Percentiles rank a stretch among this genome's conserved stretches.
These are phyloP conservation scores for Cyberlindnera galapagoensis DNA, from an alignment of 805 yeast species.

Conservation along the genomic window DNA sequence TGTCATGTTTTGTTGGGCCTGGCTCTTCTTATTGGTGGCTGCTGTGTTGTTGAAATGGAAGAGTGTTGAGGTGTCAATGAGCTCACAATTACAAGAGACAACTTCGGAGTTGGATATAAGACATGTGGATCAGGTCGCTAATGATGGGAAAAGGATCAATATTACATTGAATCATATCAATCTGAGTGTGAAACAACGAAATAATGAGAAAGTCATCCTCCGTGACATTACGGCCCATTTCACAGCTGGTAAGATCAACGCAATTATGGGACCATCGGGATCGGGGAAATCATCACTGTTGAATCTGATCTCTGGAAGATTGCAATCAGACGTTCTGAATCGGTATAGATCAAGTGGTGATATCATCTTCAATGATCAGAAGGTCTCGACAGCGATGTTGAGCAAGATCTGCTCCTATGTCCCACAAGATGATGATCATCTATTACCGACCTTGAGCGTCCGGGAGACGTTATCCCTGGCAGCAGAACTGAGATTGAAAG, in stretches of 20 bases:
- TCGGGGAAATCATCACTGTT: constrained; percentile 69
- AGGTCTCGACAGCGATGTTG: constrained; percentile 32
- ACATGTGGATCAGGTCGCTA: background rate
- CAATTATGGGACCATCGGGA: constrained; percentile 80
- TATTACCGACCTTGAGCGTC: constrained; percentile 68
- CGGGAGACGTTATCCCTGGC: constrained; percentile 70
- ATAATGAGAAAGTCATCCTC: constrained; percentile 15
- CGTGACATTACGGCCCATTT: constrained; percentile 18
- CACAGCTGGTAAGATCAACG: constrained; percentile 45
- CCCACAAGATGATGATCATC: constrained; percentile 73
- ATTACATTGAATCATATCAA: constrained; percentile 10
- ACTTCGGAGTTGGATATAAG: constrained; percentile 2
- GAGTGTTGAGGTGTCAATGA: constrained; percentile 26
- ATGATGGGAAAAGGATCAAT: constrained; percentile 11
- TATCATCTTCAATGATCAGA: constrained; percentile 36
- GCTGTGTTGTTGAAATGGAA: constrained; percentile 41
- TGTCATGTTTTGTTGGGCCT: constrained; percentile 50
- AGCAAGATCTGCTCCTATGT: constrained; percentile 64
- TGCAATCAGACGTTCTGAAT: constrained; percentile 29
- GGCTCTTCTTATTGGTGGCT: constrained; percentile 46
- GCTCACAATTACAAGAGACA: constrained; percentile 15
- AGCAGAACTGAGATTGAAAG: constrained; percentile 59
- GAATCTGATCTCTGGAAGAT: constrained; percentile 56
- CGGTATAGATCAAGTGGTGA: constrained; percentile 32
- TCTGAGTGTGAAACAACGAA: constrained; percentile 13